Conservation (phyloP, 768 basidiomycete genomes). For the Pilatotrama ljubarskyi region DNA sequence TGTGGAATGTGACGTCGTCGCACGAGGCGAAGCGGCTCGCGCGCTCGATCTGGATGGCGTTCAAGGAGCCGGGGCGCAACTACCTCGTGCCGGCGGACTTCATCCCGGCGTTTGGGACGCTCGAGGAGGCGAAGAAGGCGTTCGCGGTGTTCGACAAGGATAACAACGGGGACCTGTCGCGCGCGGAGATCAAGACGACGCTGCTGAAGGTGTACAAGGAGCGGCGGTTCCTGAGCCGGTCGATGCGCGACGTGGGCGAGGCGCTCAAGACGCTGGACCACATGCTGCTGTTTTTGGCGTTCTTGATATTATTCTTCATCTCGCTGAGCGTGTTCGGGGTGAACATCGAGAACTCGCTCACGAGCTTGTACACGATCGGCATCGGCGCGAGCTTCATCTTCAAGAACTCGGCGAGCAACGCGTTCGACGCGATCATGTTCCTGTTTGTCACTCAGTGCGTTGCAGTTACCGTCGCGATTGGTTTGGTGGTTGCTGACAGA, state of each 20-base stretch:
- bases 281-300: slow-evolving; percentile 62
- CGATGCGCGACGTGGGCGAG: slow-evolving; percentile 72
- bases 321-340: slow-evolving; percentile 73
- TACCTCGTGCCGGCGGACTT: slow-evolving; percentile 73
- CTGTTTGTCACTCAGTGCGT: slow-evolving; percentile 80
- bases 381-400: slow-evolving; percentile 82
- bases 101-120: slow-evolving; percentile 62
- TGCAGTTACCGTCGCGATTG: not conserved
- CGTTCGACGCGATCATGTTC: slow-evolving; percentile 82
- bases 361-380: slow-evolving; percentile 70
- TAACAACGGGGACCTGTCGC: slow-evolving; percentile 73
- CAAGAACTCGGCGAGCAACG: slow-evolving; percentile 67
- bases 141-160: slow-evolving; percentile 79
- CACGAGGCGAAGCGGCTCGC: slow-evolving; percentile 78
- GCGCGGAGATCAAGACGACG: slow-evolving; percentile 70
- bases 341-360: slow-evolving; percentile 60
- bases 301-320: slow-evolving; percentile 70
- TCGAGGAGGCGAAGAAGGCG: slow-evolving; percentile 57
- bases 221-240: slow-evolving; percentile 70
- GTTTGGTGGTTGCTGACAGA: slow-evolving; percentile 5
- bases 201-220: slow-evolving; percentile 76
- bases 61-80: slow-evolving; percentile 53
- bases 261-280: slow-evolving; percentile 66
- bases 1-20: slow-evolving; percentile 55
- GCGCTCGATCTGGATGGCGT: slow-evolving; percentile 60